Base-by-base conservation (phyloP, 2,329 filamentous ascomycete species). In the Emmonsiellopsis sp. region DNA sequence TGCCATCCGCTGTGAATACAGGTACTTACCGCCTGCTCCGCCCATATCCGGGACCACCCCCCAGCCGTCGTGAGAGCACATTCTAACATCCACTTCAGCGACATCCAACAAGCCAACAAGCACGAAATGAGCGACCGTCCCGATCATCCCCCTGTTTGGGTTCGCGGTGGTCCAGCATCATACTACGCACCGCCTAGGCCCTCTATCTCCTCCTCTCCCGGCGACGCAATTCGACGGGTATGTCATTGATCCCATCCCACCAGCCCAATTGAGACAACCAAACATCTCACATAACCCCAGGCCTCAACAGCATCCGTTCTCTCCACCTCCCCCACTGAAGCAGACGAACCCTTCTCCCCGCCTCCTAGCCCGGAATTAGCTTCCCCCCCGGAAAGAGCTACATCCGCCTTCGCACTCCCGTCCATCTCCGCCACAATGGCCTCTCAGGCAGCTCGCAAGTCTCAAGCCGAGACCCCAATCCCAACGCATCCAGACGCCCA, bases 261-360 rank as follows among this genome's bases (percentile, higher is more conserved):
- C 6, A n/a, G 8, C 11, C 37, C 36, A 5, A 10, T 21, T 21
- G 32, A 32, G 11, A 40, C 13, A 33, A 13, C 14, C n/a, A 11
- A 39, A 31, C 3, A 37, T 36, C 31, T 53, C 6, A 10, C 33
- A 17, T n/a, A 17, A 34, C 13, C 8, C 32, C 50, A 69, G 65
- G 58, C 52, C 51, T 68, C 67, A 13, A 54, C 54, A 17, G 51
- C 59, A 50, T 69, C 68, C 37, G 57, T 56, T 14, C 57, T 45
- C 53, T 60, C 59, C 37, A 56, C 42, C 54, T 55, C 43, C 47
- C 53, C 51, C 44, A 49, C 34, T 34, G 53, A 54, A 34, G 50
- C 60, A 2, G 34, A 36, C n/a, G n/a, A 46, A 10, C 6, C 42
- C 49, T n/a, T 46, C 42, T 40, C 42, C 31, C 45, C 39, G 42